These are phyloP conservation scores for Lecanicillium sp. DNA, from an alignment of 2,329 filamentous ascomycete species.

Conservation along the genomic window DNA sequence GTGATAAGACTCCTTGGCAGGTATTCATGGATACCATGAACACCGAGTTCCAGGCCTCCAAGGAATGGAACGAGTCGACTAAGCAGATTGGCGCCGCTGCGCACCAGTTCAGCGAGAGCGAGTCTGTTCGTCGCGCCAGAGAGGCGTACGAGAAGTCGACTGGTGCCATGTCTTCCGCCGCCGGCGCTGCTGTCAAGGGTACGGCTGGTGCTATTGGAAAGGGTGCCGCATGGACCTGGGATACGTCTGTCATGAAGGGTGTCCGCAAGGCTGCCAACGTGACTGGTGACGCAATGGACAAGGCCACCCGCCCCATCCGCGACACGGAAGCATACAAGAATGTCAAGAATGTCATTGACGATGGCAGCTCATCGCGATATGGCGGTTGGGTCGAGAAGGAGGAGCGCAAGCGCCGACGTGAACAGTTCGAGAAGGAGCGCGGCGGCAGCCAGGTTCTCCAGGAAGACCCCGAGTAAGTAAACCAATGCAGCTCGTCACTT, in stretches of 20 bases:
- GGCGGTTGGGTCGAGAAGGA: conserved; percentile 97
- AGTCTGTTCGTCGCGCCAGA: conserved; percentile 77
- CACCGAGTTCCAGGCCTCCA: conserved; percentile 88
- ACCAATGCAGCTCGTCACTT: not conserved
- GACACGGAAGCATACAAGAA: conserved; percentile 93
- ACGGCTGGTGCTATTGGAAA: conserved; percentile 85
- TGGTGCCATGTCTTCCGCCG: conserved; percentile 71
- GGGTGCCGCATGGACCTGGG: conserved; percentile 94
- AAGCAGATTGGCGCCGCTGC: conserved; percentile 87
- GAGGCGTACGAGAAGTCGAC: conserved; percentile 83
- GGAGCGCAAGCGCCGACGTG: conserved; percentile 74
- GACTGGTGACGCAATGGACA: conserved; percentile 82
- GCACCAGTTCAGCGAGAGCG: conserved; percentile 87
- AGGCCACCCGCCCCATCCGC: conserved; percentile 87
- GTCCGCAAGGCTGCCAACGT: conserved; percentile 78
- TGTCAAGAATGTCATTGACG: conserved; percentile 93
- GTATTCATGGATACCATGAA: conserved; percentile 97
- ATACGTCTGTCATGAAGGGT: conserved; percentile 87
- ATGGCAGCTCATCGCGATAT: conserved; percentile 91
- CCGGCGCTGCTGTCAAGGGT: conserved; percentile 71
- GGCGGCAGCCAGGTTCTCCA: conserved; percentile 54
- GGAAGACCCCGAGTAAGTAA: conserved; percentile 82
- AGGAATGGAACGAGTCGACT: conserved; percentile 98
- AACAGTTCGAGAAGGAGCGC: conserved; percentile 60
- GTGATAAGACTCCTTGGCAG: conserved; percentile 97